Evolutionary conservation across 257 asterid genomes (phyloP), one percentile per base, ranked within the genome.

Genomic region (Plantago elongata): DNA sequence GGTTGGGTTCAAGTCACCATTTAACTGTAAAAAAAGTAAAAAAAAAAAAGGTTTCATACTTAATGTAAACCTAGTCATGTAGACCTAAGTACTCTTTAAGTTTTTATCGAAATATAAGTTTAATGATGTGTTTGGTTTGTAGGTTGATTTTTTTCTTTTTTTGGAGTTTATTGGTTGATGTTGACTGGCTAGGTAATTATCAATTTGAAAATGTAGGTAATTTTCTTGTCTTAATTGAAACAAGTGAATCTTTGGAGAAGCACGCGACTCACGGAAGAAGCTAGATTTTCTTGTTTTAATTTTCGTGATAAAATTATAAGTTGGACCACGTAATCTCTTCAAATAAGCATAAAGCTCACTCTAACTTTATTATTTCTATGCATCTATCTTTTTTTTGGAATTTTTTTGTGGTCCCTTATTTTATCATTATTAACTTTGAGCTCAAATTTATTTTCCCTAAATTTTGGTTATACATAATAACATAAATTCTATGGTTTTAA

Each of bases 311-410:
- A 57, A 60, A 22, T 22, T 22, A 22, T 22, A 22, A 69, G 57
- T 15, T 38, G 87, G 87, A 81, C 87, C 87, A 81, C 87, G 71
- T 67, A 72, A 70, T 77, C 81, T 56, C 69, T 74, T 66, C 40
- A 34, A 54, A 54, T 42, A 61, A 42, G 77, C 66, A 74, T 70
- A 79, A 79, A 60, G 75, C 69, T 65, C 69, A 68, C 77, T 70
- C 70, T 77, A 64, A 76, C 75, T 72, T 62, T 69, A 65, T 45
- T 55, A 69, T 47, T 45, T 51, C 56, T 68, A 30, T 57, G 62
- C 65, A 45, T 43, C 58, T 54, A 18, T 54, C 43, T 42, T 72
- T 40, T 72, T 65, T 45, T 45, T 2, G 30, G 49, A 57, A 34
- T 61, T 45, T 60, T 4, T 27, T 27, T 12, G 79, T 79, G 84